phyloP scores from a whole-genome alignment of 176 grass and related monocot species.

The Aechmea fasciata region DNA sequence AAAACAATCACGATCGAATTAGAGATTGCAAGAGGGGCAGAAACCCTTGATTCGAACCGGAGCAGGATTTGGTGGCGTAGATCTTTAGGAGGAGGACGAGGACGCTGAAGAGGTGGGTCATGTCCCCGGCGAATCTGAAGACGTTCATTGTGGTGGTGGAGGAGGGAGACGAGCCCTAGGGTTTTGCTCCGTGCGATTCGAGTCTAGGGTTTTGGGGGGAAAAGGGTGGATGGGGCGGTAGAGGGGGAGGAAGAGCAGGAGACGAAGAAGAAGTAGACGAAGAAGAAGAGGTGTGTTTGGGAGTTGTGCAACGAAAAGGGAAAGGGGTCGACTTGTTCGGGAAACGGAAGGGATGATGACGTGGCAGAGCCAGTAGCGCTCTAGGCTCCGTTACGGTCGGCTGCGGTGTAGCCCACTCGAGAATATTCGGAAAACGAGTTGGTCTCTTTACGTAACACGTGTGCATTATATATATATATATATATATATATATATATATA shows the following conservation, averaged over 20 bases:
- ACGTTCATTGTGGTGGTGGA: conserved; percentile 51
- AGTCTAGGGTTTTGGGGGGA: not conserved
- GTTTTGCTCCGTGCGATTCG: not conserved
- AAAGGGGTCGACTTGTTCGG: not conserved
- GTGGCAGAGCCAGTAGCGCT: not conserved
- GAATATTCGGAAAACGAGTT: too few relatives aligned
- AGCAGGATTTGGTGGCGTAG: conserved; percentile 96
- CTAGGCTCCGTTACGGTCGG: not conserved
- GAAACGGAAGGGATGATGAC: not conserved
- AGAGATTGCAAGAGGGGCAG: not conserved
- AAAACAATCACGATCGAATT: not conserved
- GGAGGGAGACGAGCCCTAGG: not conserved
- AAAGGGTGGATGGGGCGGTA: not conserved
- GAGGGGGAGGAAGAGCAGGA: too few relatives aligned
- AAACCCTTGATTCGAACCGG: conserved; percentile 44
- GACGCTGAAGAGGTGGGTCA: conserved; percentile 95
- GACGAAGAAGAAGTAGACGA: not conserved
- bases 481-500: too few relatives aligned
- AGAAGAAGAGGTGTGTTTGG: not conserved
- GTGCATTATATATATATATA: too few relatives aligned
- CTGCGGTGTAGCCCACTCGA: too few relatives aligned
- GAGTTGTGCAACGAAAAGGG: not conserved
- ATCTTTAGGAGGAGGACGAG: conserved; percentile 99
- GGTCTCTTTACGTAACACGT: too few relatives aligned
- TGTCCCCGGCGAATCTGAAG: conserved; percentile 86